Conservation (phyloP, 805 yeast genomes). For the Kuraishia ogatae region DNA sequence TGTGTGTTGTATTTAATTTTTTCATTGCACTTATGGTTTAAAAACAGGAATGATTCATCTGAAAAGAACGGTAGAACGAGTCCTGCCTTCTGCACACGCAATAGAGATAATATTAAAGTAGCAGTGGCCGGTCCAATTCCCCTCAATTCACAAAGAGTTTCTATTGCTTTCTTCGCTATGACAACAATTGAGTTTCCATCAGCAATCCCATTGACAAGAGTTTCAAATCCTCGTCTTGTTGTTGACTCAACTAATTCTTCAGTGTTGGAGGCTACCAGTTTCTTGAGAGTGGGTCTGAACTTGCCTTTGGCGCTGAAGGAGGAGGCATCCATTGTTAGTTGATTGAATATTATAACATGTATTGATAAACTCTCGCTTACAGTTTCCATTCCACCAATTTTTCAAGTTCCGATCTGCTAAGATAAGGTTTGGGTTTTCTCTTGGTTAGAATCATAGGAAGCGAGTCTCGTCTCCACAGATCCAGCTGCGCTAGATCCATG, state of each 20-base stretch:
- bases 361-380: slow-evolving; percentile 1
- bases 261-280: slow-evolving; percentile 29
- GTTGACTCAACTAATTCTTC: slow-evolving; percentile 18
- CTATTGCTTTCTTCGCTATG: slow-evolving; percentile 18
- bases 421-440: slow-evolving; percentile 14
- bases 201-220: slow-evolving; percentile 1
- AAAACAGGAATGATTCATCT: slow-evolving; percentile 35
- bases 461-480: slow-evolving; percentile 25
- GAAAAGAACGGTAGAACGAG: slow-evolving; percentile 37
- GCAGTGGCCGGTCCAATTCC: slow-evolving; percentile 49
- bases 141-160: slow-evolving; percentile 24
- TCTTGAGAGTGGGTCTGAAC: slow-evolving; percentile 34
- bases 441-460: slow-evolving; percentile 21
- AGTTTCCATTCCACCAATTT: slow-evolving; percentile 42
- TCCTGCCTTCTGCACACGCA: slow-evolving; percentile 9
- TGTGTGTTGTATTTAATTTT: slow-evolving; percentile 32
- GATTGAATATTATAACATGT: not conserved
- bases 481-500: slow-evolving; percentile 24
- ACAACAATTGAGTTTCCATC: slow-evolving; percentile 11
- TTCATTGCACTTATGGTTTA: slow-evolving; percentile 15
- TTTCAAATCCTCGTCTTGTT: slow-evolving; percentile 22
- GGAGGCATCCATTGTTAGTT: not conserved
- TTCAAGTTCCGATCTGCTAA: slow-evolving; percentile 30
- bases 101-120: slow-evolving; percentile 30
- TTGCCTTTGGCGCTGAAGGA: slow-evolving; percentile 24